phyloP scores from a whole-genome alignment of 2,329 filamentous ascomycete genomes.

The Penicillium freii region DNA sequence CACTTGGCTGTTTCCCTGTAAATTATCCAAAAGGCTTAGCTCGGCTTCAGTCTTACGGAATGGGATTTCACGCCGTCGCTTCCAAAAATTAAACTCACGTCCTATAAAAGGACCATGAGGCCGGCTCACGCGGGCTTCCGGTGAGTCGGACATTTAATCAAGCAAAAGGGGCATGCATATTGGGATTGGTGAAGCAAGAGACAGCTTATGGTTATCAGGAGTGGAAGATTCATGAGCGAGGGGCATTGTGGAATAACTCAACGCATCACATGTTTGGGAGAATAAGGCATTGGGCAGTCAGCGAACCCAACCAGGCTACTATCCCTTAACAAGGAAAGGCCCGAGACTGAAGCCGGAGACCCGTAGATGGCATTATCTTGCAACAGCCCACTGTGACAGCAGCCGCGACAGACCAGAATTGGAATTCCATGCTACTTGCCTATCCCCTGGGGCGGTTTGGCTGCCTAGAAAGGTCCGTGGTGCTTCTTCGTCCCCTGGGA shows the following conservation, averaged over 20 bases:
- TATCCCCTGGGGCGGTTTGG: neutral
- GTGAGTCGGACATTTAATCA: constrained; percentile 8
- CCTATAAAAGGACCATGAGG: constrained; percentile 19
- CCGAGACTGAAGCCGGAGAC: constrained; percentile 1
- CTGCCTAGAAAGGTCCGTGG: constrained; percentile 4
- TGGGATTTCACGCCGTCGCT: constrained; percentile 1
- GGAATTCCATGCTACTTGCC: neutral
- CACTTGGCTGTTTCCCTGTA: constrained; percentile 35
- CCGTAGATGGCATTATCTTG: neutral
- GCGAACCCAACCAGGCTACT: neutral
- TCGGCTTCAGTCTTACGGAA: constrained; percentile 30
- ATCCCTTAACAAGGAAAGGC: neutral
- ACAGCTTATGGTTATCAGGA: neutral
- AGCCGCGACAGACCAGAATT: neutral
- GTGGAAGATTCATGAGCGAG: neutral
- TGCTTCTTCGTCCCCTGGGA: constrained; percentile 3
- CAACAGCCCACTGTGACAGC: neutral
- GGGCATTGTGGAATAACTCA: neutral
- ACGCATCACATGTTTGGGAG: constrained; percentile 12
- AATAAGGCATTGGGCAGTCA: constrained; percentile 4
- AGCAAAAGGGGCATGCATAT: constrained; percentile 1
- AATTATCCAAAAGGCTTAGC: constrained; percentile 36
- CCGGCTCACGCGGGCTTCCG: constrained; percentile 11
- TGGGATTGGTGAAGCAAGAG: neutral
- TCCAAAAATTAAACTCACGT: constrained; percentile 15